Evolutionary conservation across 148 eudicot species (phyloP), one percentile per base, ranked within the genome.

Genomic region (Cornus florida): DNA sequence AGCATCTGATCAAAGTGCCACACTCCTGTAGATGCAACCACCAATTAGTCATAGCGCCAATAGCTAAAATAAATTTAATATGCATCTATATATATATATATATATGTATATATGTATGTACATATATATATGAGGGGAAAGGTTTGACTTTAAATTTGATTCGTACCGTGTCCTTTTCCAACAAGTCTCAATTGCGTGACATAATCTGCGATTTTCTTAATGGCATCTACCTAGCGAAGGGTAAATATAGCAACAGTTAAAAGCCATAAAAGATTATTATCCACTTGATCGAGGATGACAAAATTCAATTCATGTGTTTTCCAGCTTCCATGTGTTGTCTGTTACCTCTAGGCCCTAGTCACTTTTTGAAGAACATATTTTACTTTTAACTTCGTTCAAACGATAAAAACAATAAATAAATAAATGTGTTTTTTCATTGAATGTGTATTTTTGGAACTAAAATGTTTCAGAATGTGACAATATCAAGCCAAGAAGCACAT

Each of bases 1-100:
- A 92, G 92, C 88, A 80, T 83, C 84, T 91, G 97, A 83, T 94
- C 94, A 33, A 94, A 94, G 88, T 94, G 96, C 98, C 98, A 94
- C 24, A 94, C 94, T 69, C 98, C 98, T 94, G 93, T 89, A 82
- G 71, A 22, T 39, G 22, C 77, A 32, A 69, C 4, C 80, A 16
- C n/a, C 24, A n/a, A 69, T 35, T 31, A 12, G 4, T 53, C 17
- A 0, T 53, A 16, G 59, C 19, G 59, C 19, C 9, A 28, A 71
- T 50, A 16, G 1, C 7, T 43, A 60, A 11, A 35, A 1, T 5
- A 24, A 6, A 17, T 9, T 13, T 53, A 76, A 50, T 12, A 23
- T 19, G 28, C 17, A 38, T 41, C 62, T 10, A 68, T 22, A 2
- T 31, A 28, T 28, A 68, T 22, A 2, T 31, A 28, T 28, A 28